phyloP scores from a whole-genome alignment of 192 early-diverging fungal species.

The Coemansia sp. region DNA sequence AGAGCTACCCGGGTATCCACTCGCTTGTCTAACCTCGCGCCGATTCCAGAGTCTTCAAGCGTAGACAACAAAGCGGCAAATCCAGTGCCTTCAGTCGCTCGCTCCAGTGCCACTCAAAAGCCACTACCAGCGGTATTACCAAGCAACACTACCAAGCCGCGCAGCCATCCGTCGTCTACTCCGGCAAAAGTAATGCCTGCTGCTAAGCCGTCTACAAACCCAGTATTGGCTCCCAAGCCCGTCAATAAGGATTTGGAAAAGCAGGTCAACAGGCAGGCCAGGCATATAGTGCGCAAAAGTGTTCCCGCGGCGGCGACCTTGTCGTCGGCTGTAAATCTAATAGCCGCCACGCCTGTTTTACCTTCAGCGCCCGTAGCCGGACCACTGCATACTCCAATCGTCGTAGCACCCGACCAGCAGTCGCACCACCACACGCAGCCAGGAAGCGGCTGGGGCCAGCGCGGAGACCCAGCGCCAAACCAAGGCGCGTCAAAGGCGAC shows the following conservation, averaged over 20 bases:
- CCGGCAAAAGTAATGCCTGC: background rate
- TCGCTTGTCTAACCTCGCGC: background rate
- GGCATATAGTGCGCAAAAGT: background rate
- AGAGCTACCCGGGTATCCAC: background rate
- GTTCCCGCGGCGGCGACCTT: background rate
- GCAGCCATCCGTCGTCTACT: background rate
- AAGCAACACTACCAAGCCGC: background rate
- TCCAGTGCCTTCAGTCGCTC: background rate
- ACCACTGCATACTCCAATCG: constrained; percentile 30
- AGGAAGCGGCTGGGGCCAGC: constrained; percentile 18
- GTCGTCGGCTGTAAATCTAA: background rate
- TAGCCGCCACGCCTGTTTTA: background rate
- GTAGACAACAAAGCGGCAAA: background rate
- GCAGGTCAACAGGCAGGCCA: background rate
- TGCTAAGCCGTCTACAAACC: background rate
- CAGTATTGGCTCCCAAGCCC: background rate
- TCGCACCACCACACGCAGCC: background rate
- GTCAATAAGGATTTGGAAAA: background rate
- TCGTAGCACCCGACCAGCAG: constrained; percentile 1
- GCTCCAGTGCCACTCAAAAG: background rate
- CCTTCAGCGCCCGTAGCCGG: background rate
- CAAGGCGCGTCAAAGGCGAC: background rate
- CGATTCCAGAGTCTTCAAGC: constrained; percentile 7
- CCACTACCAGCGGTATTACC: background rate
- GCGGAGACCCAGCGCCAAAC: background rate